A percentile compares a stretch with the other conserved stretches of the same genome.
Conservation (phyloP, 192 early-diverging fungal genomes). For the Geranomyces variabilis region DNA sequence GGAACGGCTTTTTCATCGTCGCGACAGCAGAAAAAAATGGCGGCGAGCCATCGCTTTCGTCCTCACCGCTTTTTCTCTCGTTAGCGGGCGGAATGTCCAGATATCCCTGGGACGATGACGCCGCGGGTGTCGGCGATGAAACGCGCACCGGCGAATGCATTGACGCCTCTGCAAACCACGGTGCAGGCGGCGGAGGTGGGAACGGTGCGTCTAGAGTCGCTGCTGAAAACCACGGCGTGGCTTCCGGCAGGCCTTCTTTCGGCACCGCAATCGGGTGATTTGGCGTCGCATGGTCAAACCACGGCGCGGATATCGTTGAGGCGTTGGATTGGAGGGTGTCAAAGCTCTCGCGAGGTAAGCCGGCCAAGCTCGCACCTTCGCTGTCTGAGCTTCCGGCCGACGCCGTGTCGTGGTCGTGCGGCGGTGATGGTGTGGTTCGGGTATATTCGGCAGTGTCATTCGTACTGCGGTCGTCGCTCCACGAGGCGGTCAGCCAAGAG, state of each 20-base stretch:
- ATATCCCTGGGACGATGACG: background rate
- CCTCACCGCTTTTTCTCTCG: background rate
- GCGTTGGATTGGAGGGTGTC: slow-evolving; percentile 1
- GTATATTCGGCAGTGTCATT: background rate
- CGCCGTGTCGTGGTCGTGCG: background rate
- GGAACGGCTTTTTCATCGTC: slow-evolving; percentile 3
- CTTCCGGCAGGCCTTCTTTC: slow-evolving; percentile 16
- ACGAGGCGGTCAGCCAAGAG: background rate
- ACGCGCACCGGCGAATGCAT: background rate
- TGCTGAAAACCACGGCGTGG: slow-evolving; percentile 2
- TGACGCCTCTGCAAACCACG: slow-evolving; percentile 2
- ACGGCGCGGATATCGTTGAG: slow-evolving; percentile 21
- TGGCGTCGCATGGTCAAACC: slow-evolving; percentile 23
- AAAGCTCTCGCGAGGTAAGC: background rate
- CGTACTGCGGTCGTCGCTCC: background rate
- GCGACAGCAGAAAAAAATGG: slow-evolving; percentile 5
- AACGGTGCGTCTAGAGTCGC: slow-evolving; percentile 1
- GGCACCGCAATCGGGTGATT: background rate
- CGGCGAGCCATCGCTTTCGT: background rate
- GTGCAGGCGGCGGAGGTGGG: background rate
- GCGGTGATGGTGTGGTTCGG: background rate
- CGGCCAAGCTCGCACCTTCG: background rate
- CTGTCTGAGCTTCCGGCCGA: slow-evolving; percentile 16
- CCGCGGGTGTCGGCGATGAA: background rate
- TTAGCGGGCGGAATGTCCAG: background rate